A percentile compares a stretch with the other conserved stretches of the same genome.
Evolutionary conservation across 225 moss, liverwort and hornwort genomes (phyloP).

Genomic region (Climacium dendroides): DNA sequence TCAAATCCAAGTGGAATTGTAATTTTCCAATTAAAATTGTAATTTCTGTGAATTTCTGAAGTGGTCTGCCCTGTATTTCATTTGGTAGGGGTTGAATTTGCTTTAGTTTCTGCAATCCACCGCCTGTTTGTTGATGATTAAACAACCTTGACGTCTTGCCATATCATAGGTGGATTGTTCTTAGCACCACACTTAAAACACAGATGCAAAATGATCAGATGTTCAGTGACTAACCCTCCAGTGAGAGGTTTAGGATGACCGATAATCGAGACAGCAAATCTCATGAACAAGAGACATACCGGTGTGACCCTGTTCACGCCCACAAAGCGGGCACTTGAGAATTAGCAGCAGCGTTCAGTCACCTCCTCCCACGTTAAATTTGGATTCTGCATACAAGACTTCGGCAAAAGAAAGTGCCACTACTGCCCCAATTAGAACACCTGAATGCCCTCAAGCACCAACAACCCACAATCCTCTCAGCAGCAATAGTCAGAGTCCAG

Average conservation of each 20-base stretch:
- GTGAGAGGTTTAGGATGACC: neutral
- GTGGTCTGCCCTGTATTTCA: too few relatives aligned
- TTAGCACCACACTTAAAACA: neutral
- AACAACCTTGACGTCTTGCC: neutral
- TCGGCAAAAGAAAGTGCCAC: neutral
- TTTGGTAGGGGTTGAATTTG: neutral
- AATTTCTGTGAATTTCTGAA: too few relatives aligned
- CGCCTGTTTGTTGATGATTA: neutral
- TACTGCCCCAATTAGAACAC: neutral
- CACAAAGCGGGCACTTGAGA: neutral
- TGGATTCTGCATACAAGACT: neutral
- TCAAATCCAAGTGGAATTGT: too few relatives aligned
- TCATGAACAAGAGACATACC: neutral
- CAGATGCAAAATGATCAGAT: neutral
- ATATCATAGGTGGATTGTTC: neutral
- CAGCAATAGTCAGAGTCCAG: neutral
- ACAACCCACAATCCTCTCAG: neutral
- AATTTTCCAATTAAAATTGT: too few relatives aligned
- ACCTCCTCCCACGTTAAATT: neutral
- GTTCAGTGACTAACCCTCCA: neutral
- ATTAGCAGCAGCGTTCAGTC: neutral
- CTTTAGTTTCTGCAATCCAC: neutral
- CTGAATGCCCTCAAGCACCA: neutral
- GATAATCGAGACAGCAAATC: neutral
- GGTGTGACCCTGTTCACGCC: neutral